Evolutionary conservation across 2,329 filamentous ascomycete species (phyloP).

Genomic region (Beauveria sp.): DNA sequence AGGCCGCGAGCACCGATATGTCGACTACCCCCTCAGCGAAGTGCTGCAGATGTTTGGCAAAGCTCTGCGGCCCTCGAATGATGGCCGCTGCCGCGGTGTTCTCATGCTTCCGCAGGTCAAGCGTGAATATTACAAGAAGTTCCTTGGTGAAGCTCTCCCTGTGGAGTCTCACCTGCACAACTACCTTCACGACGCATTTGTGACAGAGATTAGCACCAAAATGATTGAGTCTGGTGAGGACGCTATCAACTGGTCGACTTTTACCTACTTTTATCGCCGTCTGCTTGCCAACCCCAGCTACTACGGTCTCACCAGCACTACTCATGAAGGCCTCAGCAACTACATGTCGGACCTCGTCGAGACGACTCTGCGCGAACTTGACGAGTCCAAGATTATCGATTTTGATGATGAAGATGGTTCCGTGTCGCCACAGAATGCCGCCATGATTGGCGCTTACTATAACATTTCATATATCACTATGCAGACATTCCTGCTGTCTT

Average conservation of each 20-base stretch:
- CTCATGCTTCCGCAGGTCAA: constrained; percentile 93
- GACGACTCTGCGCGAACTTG: constrained; percentile 79
- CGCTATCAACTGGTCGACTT: constrained; percentile 96
- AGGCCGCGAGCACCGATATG: constrained; percentile 90
- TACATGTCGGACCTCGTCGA: constrained; percentile 94
- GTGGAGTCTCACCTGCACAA: constrained; percentile 91
- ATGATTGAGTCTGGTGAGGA: constrained; percentile 94
- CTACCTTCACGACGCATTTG: constrained; percentile 91
- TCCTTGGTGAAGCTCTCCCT: constrained; percentile 89
- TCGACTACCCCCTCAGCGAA: constrained; percentile 92
- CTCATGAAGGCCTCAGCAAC: constrained; percentile 86
- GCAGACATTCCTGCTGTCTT: constrained; percentile 93
- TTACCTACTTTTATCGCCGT: constrained; percentile 95
- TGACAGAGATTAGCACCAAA: constrained; percentile 93
- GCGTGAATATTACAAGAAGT: constrained; percentile 98
- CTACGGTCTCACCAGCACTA: constrained; percentile 82
- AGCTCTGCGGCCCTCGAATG: constrained; percentile 68
- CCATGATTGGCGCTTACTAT: constrained; percentile 98
- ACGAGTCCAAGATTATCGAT: constrained; percentile 92
- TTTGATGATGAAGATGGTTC: constrained; percentile 90
- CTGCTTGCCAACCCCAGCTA: constrained; percentile 93
- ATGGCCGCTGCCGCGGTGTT: constrained; percentile 81
- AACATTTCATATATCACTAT: constrained; percentile 99
- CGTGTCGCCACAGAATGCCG: constrained; percentile 83
- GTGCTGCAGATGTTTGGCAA: constrained; percentile 98